Percentiles rank a stretch among this genome's conserved stretches.
Evolutionary conservation across 495 filamentous ascomycete species (phyloP).

Genomic region (Talaromyces trachyspermus): DNA sequence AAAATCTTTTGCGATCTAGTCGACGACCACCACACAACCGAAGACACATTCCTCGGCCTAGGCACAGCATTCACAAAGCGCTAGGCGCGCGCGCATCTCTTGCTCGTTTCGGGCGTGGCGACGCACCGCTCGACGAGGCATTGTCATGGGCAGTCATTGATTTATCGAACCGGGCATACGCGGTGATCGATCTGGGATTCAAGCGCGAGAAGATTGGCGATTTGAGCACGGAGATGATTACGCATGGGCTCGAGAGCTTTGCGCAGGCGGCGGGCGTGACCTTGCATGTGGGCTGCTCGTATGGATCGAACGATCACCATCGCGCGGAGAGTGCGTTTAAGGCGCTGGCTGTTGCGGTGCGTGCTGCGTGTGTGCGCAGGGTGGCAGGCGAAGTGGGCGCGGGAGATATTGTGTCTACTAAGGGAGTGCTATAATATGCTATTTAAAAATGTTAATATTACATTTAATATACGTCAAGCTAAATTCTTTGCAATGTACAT

Average conservation of each 20-base stretch:
- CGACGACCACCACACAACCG: slow-evolving; percentile 97
- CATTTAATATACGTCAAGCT: too few species aligned
- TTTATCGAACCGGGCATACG: slow-evolving; percentile 82
- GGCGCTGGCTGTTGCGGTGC: slow-evolving; percentile 79
- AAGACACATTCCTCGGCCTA: slow-evolving; percentile 90
- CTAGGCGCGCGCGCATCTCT: slow-evolving; percentile 71
- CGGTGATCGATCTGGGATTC: slow-evolving; percentile 72
- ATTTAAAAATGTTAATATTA: neutral
- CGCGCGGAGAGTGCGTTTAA: slow-evolving; percentile 96
- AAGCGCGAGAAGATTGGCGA: slow-evolving; percentile 88
- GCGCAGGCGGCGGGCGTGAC: slow-evolving; percentile 86
- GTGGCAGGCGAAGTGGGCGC: slow-evolving; percentile 67
- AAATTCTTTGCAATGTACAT: too few species aligned
- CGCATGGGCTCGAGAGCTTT: slow-evolving; percentile 90
- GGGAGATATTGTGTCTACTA: slow-evolving; percentile 90
- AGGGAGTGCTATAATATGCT: slow-evolving; percentile 54
- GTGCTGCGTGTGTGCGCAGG: slow-evolving; percentile 63
- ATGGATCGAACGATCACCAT: slow-evolving; percentile 93
- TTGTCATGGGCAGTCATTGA: slow-evolving; percentile 91
- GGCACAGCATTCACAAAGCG: slow-evolving; percentile 74
- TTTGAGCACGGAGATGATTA: slow-evolving; percentile 92
- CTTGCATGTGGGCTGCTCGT: slow-evolving; percentile 81
- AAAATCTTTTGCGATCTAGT: slow-evolving; percentile 42
- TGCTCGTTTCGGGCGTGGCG: slow-evolving; percentile 82
- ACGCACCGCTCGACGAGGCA: slow-evolving; percentile 90